These are phyloP conservation scores for Dictyostelium intermedium DNA, from an alignment of 78 protist species.

Conservation along the genomic window DNA sequence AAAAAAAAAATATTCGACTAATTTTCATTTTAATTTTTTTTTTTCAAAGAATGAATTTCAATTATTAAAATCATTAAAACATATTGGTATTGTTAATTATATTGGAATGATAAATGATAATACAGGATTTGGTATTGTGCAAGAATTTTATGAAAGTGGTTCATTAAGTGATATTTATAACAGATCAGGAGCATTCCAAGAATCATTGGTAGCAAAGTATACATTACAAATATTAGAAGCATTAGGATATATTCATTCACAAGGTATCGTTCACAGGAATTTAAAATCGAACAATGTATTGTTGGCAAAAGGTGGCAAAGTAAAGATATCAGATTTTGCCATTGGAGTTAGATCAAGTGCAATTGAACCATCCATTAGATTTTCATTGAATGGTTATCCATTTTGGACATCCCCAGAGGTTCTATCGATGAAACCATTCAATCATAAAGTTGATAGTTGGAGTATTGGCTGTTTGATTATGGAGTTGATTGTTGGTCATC, in stretches of 20 bases:
- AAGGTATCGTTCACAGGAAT: slow-evolving; percentile 80
- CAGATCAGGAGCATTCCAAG: slow-evolving; percentile 50
- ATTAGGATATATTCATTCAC: slow-evolving; percentile 68
- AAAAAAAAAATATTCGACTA: too few relatives aligned
- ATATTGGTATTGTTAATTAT: slow-evolving; percentile 38
- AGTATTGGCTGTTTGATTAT: slow-evolving; percentile 69
- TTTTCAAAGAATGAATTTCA: slow-evolving; percentile 42
- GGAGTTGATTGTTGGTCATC: slow-evolving; percentile 74
- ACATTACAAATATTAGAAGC: slow-evolving; percentile 38
- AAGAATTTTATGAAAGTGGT: slow-evolving; percentile 71
- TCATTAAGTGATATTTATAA: slow-evolving; percentile 38
- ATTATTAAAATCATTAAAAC: slow-evolving; percentile 34
- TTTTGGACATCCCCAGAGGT: slow-evolving; percentile 84
- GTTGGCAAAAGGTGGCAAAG: slow-evolving; percentile 54
- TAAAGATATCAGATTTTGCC: slow-evolving; percentile 76
- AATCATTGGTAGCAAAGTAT: slow-evolving; percentile 10
- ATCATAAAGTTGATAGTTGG: slow-evolving; percentile 70
- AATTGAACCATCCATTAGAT: slow-evolving; percentile 1
- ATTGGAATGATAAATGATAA: slow-evolving; percentile 10
- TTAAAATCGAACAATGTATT: slow-evolving; percentile 82
- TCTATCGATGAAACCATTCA: slow-evolving; percentile 46
- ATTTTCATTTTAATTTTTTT: not conserved
- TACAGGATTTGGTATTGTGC: slow-evolving; percentile 47
- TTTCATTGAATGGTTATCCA: slow-evolving; percentile 65
- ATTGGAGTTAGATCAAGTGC: slow-evolving; percentile 2